Evolutionary conservation across 2,329 filamentous ascomycete genomes (phyloP).

Genomic region (Pezicula carpinea): DNA sequence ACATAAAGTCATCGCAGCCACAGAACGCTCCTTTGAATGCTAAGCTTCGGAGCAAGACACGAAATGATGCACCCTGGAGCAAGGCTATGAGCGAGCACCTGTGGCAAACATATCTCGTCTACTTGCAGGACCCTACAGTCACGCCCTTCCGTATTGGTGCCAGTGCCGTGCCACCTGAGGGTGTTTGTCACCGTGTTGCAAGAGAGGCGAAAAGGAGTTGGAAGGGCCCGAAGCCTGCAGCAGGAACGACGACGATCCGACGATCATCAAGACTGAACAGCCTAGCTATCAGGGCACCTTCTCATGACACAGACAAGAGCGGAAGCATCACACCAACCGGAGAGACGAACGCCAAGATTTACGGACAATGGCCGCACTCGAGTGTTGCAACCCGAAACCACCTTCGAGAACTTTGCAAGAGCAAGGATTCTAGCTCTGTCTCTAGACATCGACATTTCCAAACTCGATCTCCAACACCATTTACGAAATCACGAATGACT

Average conservation of each 20-base stretch:
- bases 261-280: constrained; percentile 18
- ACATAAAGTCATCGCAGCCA: constrained; percentile 2
- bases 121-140: constrained; percentile 62
- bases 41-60: constrained; percentile 24
- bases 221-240: constrained; percentile 50
- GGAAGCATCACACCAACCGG: constrained; percentile 52
- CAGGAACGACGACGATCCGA: constrained; percentile 11
- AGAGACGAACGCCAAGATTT: constrained; percentile 39
- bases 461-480: constrained; percentile 52
- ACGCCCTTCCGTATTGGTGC: constrained; percentile 62
- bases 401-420: constrained; percentile 57
- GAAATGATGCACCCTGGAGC: constrained; percentile 52
- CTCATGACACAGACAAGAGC: constrained; percentile 36
- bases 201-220: constrained; percentile 62
- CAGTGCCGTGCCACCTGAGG: constrained; percentile 59
- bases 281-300: constrained; percentile 10
- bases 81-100: constrained; percentile 61
- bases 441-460: constrained; percentile 40
- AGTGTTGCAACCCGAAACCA: constrained; percentile 58
- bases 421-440: constrained; percentile 42
- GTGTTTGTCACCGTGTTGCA: constrained; percentile 61
- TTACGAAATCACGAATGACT: constrained; percentile 45
- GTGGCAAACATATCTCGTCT: constrained; percentile 61
- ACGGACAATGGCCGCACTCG: constrained; percentile 60
- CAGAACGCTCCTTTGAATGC: constrained; percentile 14